A percentile compares a stretch with the other conserved stretches of the same genome.
Evolutionary conservation across 2,329 filamentous ascomycete species (phyloP).

Genomic region (Emericellopsis cladophorae): DNA sequence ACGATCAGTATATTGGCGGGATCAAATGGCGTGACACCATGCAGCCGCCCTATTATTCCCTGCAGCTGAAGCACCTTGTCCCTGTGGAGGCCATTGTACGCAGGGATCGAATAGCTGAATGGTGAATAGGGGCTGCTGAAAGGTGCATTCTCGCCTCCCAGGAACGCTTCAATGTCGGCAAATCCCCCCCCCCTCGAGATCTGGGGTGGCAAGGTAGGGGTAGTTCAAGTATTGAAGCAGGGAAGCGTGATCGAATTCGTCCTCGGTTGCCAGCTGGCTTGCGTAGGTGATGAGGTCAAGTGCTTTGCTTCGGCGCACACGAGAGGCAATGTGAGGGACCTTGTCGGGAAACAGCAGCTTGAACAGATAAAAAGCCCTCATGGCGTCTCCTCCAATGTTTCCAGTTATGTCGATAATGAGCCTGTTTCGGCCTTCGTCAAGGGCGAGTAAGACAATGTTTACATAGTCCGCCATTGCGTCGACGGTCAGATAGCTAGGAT

Average conservation of each 20-base stretch:
- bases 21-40: not conserved
- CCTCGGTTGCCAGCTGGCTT: not conserved
- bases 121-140: not conserved
- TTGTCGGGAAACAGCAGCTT: conserved; percentile 18
- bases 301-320: not conserved
- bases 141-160: not conserved
- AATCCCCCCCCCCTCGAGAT: not conserved
- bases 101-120: not conserved
- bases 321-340: not conserved
- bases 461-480: not conserved
- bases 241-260: not conserved
- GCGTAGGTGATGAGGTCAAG: not conserved
- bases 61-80: too few species aligned
- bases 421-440: conserved; percentile 18
- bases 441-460: not conserved
- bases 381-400: conserved; percentile 44
- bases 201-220: not conserved
- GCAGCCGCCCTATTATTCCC: too few species aligned
- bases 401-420: conserved; percentile 50
- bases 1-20: not conserved
- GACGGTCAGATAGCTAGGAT: not conserved
- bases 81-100: not conserved
- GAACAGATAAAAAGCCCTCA: conserved; percentile 35
- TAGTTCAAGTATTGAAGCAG: not conserved
- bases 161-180: not conserved